Evolutionary conservation across 305 asterid species (phyloP).

Genomic region (Solanum hybrid): DNA sequence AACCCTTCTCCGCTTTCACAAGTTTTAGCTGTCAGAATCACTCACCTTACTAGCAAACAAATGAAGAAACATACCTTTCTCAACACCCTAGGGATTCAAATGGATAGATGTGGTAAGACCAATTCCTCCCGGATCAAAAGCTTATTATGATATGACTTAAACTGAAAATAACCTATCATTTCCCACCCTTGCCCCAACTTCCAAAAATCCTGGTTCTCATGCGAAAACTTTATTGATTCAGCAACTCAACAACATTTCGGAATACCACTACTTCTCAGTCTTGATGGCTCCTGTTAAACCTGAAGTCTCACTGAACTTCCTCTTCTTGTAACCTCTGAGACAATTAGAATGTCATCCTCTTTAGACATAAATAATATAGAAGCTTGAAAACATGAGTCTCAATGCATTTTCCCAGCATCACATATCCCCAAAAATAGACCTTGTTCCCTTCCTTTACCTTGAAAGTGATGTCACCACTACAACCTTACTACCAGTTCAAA

Average conservation of each 20-base stretch:
- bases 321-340: neutral
- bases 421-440: neutral
- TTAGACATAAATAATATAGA: neutral
- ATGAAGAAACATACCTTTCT: neutral
- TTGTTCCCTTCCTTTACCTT: neutral
- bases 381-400: neutral
- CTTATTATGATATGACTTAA: neutral
- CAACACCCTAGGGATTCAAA: neutral
- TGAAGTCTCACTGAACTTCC: neutral
- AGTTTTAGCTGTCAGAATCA: neutral
- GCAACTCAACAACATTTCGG: neutral
- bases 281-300: neutral
- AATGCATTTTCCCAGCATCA: neutral
- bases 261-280: neutral
- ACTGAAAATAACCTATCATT: neutral
- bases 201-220: neutral
- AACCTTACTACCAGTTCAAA: neutral
- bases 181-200: neutral
- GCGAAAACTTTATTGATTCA: neutral
- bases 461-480: neutral
- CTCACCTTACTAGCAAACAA: neutral
- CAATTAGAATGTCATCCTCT: neutral
- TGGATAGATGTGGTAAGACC: neutral
- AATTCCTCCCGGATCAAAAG: neutral
- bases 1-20: neutral